Base-by-base conservation (phyloP, 2,329 filamentous ascomycete genomes). In the Graphium sp. region DNA sequence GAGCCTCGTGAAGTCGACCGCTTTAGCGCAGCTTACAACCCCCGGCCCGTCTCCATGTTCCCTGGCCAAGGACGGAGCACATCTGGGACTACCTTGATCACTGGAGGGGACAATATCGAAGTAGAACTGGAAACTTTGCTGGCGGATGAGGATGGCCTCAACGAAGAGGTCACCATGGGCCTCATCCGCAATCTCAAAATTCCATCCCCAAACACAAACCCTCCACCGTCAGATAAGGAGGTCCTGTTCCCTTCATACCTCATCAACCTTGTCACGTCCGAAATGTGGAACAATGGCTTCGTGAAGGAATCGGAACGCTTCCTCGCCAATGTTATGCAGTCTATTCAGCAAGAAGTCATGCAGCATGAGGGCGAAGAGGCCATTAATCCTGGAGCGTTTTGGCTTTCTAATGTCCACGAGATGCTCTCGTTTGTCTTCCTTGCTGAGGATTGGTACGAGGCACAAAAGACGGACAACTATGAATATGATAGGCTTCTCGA, bases 231-330 rank as follows among this genome's bases (percentile, higher is more conserved):
- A 12, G 89, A 98, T 56, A 98, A 98, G 60, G 89, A 98, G 52
- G 87, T 98, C 14, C 66, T 98, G 29, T 98, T 98, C 75, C 89
- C 89, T 19, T 87, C 89, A 7, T 98, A 95, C 52, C 74, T 98
- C 42, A 98, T 98, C 62, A 98, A 98, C 54, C 66, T 98, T 35
- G 89, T 98, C 37, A 98, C 89, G 9, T 95, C 85, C 11, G 89
- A 98, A 60, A 98, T 98, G 89, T 98, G 89, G 89, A 98, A 98
- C 62, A 98, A 98, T 44, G 89, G 89, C 26, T 98, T 94, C 48
- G 89, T 98, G 43, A 98, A 98, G 62, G 89, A 98, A 56, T 95
- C 89, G 4, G 89, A 98, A 56, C 80, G 87, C 31, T 98, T 98
- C 69, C 66, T 98, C 37, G 89, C 89, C 46, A 98, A 95, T 45